Conservation (phyloP, 202 grass and related monocot genomes). For the Sporobolus alterniflorus region DNA sequence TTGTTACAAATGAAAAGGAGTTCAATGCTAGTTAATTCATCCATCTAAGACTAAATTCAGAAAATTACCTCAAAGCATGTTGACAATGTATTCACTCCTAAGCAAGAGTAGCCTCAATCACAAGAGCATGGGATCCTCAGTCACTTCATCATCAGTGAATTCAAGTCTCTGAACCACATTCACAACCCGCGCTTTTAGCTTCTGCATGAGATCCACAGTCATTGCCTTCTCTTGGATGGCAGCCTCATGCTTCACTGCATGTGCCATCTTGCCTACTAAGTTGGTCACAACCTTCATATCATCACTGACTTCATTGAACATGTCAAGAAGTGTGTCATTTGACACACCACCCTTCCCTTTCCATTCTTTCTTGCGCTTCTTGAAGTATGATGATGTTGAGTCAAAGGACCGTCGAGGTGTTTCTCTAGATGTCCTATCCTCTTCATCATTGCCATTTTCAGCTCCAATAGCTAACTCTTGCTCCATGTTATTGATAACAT, state of each 20-base stretch:
- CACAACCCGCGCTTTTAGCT: neutral
- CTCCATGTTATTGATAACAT: no score
- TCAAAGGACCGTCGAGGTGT: neutral
- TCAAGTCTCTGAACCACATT: neutral
- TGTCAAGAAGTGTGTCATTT: neutral
- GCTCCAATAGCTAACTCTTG: neutral
- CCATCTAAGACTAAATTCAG: no score
- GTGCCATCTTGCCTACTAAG: neutral
- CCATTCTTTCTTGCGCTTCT: neutral
- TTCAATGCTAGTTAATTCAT: no score
- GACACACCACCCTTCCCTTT: neutral
- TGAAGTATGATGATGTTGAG: neutral
- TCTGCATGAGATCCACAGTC: neutral
- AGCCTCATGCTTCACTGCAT: neutral
- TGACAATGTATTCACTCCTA: no score
- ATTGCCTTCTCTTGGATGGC: neutral
- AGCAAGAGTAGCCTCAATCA: no score
- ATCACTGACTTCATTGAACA: neutral
- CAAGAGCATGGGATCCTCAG: no score
- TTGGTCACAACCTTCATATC: neutral
- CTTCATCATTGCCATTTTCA: neutral
- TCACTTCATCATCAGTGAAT: neutral
- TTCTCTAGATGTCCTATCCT: neutral
- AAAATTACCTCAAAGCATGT: no score
- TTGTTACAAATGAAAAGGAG: no score